These are phyloP conservation scores for Pleodorina starrii DNA, from an alignment of 139 green algal genomes.

Conservation along the genomic window DNA sequence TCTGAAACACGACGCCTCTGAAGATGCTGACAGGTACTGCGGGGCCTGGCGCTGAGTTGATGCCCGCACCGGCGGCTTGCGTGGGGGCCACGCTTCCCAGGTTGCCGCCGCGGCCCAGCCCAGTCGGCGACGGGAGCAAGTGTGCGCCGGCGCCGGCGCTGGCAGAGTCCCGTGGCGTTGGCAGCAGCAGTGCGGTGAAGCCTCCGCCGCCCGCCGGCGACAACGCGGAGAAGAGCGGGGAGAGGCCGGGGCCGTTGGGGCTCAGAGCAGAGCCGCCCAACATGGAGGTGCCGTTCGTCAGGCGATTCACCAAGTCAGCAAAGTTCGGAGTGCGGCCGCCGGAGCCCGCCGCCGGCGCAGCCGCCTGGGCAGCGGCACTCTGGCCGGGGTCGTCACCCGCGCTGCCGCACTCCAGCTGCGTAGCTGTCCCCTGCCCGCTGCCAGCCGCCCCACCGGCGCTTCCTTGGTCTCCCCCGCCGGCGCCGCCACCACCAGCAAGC, in stretches of 20 bases:
- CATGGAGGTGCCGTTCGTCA: neutral
- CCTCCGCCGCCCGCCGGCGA: constrained; percentile 28
- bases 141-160: neutral
- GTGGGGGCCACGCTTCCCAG: no score
- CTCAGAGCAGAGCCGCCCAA: neutral
- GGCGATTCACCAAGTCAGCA: constrained; percentile 14
- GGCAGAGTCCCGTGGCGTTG: constrained; percentile 14
- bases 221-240: constrained; percentile 4
- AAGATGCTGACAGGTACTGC: neutral
- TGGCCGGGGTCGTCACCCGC: neutral
- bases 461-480: neutral
- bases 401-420: no score
- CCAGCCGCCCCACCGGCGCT: neutral
- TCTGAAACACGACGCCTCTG: constrained; percentile 26
- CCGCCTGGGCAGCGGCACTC: neutral
- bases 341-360: neutral
- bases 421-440: neutral
- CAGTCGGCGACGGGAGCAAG: constrained; percentile 18
- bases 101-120: neutral
- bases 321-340: constrained; percentile 9
- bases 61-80: neutral
- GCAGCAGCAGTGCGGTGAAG: constrained; percentile 41
- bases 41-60: neutral
- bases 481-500: constrained; percentile 12
- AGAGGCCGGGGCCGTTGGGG: constrained; percentile 14